A percentile compares a stretch with the other conserved stretches of the same genome.
Evolutionary conservation across 2,329 filamentous ascomycete species (phyloP).

Genomic region (Davidsoniella virescens): DNA sequence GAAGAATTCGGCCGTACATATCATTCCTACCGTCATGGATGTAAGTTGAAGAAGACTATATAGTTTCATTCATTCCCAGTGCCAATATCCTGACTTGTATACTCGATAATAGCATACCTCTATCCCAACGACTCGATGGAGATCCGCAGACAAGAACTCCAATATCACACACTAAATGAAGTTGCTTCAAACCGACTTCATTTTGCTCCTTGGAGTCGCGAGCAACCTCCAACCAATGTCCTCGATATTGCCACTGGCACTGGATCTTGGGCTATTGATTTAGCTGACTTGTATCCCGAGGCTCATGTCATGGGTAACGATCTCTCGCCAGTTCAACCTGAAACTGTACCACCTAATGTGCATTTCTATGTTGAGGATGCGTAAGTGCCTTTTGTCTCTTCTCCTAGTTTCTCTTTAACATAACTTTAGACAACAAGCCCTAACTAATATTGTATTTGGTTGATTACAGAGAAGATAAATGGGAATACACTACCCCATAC

Average conservation of each 20-base stretch:
- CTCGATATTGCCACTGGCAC: slow-evolving; percentile 31
- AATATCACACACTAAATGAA: slow-evolving; percentile 23
- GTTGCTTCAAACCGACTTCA: slow-evolving; percentile 25
- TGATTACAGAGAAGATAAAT: slow-evolving; percentile 27
- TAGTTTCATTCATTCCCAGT: not conserved
- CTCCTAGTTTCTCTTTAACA: not conserved
- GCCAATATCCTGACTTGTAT: not conserved
- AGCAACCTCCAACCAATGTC: slow-evolving; percentile 22
- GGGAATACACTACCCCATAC: slow-evolving; percentile 36
- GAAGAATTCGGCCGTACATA: slow-evolving; percentile 30
- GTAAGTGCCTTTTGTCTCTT: slow-evolving; percentile 17
- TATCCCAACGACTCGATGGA: slow-evolving; percentile 30
- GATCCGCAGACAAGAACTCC: slow-evolving; percentile 25
- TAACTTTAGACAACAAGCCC: not conserved
- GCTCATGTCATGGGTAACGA: slow-evolving; percentile 47
- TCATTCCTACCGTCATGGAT: slow-evolving; percentile 31
- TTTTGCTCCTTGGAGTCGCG: slow-evolving; percentile 26
- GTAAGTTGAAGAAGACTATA: slow-evolving; percentile 20
- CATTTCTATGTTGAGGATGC: slow-evolving; percentile 57
- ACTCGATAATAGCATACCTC: slow-evolving; percentile 23
- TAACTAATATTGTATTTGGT: not conserved
- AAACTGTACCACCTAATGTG: slow-evolving; percentile 53
- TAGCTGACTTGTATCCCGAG: slow-evolving; percentile 45
- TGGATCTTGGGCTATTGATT: slow-evolving; percentile 48
- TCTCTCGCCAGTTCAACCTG: slow-evolving; percentile 50